Conservation (phyloP, 495 filamentous ascomycete genomes). For the Neurospora africana region DNA sequence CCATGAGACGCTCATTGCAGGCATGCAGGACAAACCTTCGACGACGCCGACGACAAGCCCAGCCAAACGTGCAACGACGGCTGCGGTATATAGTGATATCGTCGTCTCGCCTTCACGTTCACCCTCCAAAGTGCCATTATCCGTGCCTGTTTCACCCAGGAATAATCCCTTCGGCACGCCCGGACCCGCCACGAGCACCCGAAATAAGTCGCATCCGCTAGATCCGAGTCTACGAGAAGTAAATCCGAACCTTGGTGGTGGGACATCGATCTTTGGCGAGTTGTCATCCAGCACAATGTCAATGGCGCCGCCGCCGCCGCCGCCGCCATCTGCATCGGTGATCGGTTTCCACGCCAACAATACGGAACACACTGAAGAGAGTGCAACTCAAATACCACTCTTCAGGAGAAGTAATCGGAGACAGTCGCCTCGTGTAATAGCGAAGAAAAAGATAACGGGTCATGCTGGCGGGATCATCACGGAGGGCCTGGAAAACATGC, state of each 20-base stretch:
- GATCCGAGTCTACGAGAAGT: slow-evolving; percentile 34
- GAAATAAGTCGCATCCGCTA: not conserved
- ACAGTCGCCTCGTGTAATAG: slow-evolving; percentile 27
- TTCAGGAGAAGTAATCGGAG: slow-evolving; percentile 43
- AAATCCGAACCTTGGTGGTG: slow-evolving; percentile 26
- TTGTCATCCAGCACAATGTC: slow-evolving; percentile 19
- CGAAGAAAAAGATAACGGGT: slow-evolving; percentile 33
- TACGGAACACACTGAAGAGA: slow-evolving; percentile 16
- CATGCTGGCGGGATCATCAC: slow-evolving; percentile 14
- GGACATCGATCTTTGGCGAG: slow-evolving; percentile 14
- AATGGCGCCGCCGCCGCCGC: slow-evolving; percentile 1
- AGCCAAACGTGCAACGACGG: not conserved
- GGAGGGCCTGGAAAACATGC: slow-evolving; percentile 54
- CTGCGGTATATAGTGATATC: slow-evolving; percentile 27
- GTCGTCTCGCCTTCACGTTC: slow-evolving; percentile 16
- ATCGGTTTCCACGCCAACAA: slow-evolving; percentile 8
- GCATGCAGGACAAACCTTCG: slow-evolving; percentile 34
- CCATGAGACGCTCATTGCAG: slow-evolving; percentile 56
- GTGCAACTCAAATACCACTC: slow-evolving; percentile 26
- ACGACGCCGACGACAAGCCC: slow-evolving; percentile 11
- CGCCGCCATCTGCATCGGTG: not conserved
- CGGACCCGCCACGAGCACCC: not conserved
- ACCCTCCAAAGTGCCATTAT: slow-evolving; percentile 3
- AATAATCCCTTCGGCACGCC: slow-evolving; percentile 6
- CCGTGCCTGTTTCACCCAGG: not conserved